A percentile compares a stretch with the other conserved stretches of the same genome.
phyloP scores from a whole-genome alignment of 1,139 yeast species.

The Blastobotrys proliferans region DNA sequence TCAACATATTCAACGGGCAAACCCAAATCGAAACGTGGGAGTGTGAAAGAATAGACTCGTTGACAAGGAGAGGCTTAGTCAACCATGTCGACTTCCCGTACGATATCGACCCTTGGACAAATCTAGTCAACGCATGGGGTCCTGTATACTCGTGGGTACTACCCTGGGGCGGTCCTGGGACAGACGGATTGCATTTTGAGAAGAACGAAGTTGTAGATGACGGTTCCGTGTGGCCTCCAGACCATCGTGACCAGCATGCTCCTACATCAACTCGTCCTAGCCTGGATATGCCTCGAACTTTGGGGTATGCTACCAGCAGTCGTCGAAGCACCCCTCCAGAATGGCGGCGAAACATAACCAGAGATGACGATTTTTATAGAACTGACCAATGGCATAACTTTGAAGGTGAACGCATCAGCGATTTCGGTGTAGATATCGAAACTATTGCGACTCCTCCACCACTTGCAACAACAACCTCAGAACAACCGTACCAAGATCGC shows the following conservation, averaged over 20 bases:
- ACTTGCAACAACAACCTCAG: background rate
- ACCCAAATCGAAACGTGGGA: constrained; percentile 96
- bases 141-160: constrained; percentile 48
- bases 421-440: constrained; percentile 84
- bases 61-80: constrained; percentile 41
- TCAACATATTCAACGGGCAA: constrained; percentile 62
- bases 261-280: constrained; percentile 9
- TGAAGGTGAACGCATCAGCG: constrained; percentile 75
- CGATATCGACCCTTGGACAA: constrained; percentile 57
- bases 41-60: constrained; percentile 69
- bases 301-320: constrained; percentile 8
- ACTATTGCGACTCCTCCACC: constrained; percentile 19
- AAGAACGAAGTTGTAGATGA: constrained; percentile 54
- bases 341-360: constrained; percentile 19
- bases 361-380: constrained; percentile 34
- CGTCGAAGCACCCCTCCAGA: constrained; percentile 15
- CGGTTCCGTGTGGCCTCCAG: constrained; percentile 73
- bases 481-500: background rate
- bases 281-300: constrained; percentile 1
- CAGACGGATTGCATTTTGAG: constrained; percentile 49
- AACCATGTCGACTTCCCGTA: constrained; percentile 63
- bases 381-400: constrained; percentile 67
- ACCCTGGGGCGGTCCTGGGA: constrained; percentile 62
- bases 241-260: constrained; percentile 54
- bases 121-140: constrained; percentile 43